phyloP scores from a whole-genome alignment of 169 alveolate species.

The Eimeria sp. region DNA sequence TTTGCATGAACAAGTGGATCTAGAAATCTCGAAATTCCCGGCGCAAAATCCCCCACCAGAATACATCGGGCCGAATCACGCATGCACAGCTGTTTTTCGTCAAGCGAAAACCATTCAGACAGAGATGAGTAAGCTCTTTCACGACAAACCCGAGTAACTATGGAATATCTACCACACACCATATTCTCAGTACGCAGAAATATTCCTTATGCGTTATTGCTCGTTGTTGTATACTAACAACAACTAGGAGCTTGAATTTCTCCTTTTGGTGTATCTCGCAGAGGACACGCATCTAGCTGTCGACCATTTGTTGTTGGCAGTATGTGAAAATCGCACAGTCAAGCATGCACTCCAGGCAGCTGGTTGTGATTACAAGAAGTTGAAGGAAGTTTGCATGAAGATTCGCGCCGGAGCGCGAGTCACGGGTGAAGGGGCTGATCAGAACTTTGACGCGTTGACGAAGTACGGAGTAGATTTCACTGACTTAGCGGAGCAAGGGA shows the following conservation, averaged over 20 bases:
- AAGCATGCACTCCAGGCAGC: slow-evolving; percentile 41
- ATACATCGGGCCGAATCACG: slow-evolving; percentile 62
- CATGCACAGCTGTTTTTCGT: slow-evolving; percentile 54
- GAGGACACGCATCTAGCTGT: slow-evolving; percentile 74
- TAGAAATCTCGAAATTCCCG: slow-evolving; percentile 50
- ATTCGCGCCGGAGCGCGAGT: slow-evolving; percentile 60
- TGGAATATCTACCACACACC: neutral
- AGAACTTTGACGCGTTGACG: slow-evolving; percentile 84
- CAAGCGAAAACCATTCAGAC: slow-evolving; percentile 62
- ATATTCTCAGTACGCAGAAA: neutral
- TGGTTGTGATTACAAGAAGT: slow-evolving; percentile 52
- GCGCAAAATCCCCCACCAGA: slow-evolving; percentile 78
- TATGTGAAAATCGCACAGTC: slow-evolving; percentile 42
- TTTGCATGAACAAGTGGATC: slow-evolving; percentile 43
- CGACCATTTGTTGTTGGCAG: slow-evolving; percentile 74
- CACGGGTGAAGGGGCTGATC: slow-evolving; percentile 47
- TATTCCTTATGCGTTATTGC: neutral
- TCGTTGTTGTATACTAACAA: neutral
- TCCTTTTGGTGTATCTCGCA: neutral
- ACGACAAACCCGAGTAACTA: neutral
- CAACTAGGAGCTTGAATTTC: neutral
- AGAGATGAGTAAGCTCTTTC: slow-evolving; percentile 28
- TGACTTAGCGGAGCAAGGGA: slow-evolving; percentile 92
- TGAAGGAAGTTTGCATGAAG: slow-evolving; percentile 70
- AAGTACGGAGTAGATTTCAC: slow-evolving; percentile 92